Conservation (phyloP, 495 filamentous ascomycete species). For the Schizothecium vesticola region DNA sequence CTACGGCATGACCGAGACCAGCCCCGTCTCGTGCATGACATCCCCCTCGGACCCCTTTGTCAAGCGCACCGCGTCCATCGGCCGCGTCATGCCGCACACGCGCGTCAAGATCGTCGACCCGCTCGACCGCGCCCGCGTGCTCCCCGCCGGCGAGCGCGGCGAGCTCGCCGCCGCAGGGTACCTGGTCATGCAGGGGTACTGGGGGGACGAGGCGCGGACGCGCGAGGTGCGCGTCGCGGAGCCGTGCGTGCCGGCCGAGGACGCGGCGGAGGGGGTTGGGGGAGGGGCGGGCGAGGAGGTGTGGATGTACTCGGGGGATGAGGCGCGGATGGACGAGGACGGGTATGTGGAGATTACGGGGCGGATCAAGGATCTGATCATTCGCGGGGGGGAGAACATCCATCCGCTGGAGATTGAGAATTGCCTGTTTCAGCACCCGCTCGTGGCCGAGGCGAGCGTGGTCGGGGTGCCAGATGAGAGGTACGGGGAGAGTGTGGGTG, state of each 20-base stretch:
- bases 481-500: slow-evolving; percentile 83
- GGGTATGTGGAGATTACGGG: slow-evolving; percentile 61
- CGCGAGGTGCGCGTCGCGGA: slow-evolving; percentile 57
- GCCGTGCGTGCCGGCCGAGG: background rate
- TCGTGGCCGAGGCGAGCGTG: slow-evolving; percentile 67
- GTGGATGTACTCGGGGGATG: slow-evolving; percentile 73
- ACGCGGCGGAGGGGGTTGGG: background rate
- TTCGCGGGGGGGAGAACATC: slow-evolving; percentile 92
- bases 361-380: slow-evolving; percentile 85
- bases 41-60: slow-evolving; percentile 71
- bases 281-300: slow-evolving; percentile 36
- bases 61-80: slow-evolving; percentile 75
- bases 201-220: slow-evolving; percentile 63
- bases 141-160: slow-evolving; percentile 63
- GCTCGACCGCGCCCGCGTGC: slow-evolving; percentile 45
- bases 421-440: slow-evolving; percentile 67
- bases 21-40: slow-evolving; percentile 89
- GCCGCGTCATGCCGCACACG: slow-evolving; percentile 69
- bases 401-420: slow-evolving; percentile 93
- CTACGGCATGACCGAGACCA: slow-evolving; percentile 98
- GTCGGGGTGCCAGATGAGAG: slow-evolving; percentile 78
- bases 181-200: slow-evolving; percentile 87
- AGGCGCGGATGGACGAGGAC: slow-evolving; percentile 75
- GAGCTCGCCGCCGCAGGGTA: slow-evolving; percentile 86
- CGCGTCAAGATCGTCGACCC: slow-evolving; percentile 75